These are phyloP conservation scores for Aspergillus brasiliensis DNA, from an alignment of 2,329 filamentous ascomycete genomes.

Conservation along the genomic window DNA sequence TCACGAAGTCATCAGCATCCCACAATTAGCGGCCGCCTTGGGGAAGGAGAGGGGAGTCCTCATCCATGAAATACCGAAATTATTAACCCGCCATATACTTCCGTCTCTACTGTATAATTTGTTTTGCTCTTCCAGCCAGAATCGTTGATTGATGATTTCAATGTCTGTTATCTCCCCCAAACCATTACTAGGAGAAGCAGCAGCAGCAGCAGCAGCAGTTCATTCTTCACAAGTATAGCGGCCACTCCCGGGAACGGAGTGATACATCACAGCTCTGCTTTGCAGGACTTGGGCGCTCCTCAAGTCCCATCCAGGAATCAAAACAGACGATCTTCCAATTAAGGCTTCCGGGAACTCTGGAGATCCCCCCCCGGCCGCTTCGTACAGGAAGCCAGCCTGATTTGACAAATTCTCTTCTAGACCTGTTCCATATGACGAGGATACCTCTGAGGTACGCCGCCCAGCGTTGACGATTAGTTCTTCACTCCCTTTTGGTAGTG, in stretches of 20 bases:
- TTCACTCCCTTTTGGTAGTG: not conserved
- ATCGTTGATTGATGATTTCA: too few relatives aligned
- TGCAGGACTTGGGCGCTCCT: slow-evolving; percentile 12
- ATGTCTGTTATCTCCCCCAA: not conserved
- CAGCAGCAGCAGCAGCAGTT: not conserved
- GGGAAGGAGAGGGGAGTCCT: not conserved
- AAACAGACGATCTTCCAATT: slow-evolving; percentile 16
- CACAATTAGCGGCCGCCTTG: not conserved
- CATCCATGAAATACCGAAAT: too few relatives aligned
- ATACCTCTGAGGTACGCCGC: slow-evolving; percentile 2
- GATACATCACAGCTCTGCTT: slow-evolving; percentile 23
- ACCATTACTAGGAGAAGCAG: not conserved
- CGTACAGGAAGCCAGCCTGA: slow-evolving; percentile 11
- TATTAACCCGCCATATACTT: not conserved
- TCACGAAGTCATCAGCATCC: not conserved
- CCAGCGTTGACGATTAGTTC: not conserved
- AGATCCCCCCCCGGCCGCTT: slow-evolving; percentile 19
- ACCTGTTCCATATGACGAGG: slow-evolving; percentile 19
- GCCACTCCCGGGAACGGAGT: not conserved
- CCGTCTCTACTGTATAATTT: not conserved
- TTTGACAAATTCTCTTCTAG: slow-evolving; percentile 24
- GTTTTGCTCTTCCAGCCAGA: not conserved
- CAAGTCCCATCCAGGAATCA: slow-evolving; percentile 10
- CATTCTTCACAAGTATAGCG: too few relatives aligned
- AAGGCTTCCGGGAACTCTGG: slow-evolving; percentile 18